Conservation (phyloP, 352 stramenopile species). For the Chloridella minuta region DNA sequence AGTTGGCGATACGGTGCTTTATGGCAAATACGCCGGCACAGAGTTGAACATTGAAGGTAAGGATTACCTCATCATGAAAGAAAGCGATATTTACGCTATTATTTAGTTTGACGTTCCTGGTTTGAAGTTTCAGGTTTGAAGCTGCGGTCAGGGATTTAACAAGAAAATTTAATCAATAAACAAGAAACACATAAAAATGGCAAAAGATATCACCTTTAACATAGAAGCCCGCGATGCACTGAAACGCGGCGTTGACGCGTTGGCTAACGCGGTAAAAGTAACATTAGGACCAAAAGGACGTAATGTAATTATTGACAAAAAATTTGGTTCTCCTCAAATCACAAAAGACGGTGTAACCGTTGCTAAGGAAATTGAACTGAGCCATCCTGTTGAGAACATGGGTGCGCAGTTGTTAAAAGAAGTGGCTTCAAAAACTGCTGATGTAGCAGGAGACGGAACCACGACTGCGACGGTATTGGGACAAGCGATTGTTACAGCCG, state of each 20-base stretch:
- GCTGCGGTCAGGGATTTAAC: too few species aligned
- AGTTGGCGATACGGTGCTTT: too few species aligned
- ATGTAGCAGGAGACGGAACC: conserved; percentile 42
- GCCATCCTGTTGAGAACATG: conserved; percentile 36
- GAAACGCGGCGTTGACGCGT: not conserved
- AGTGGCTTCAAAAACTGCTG: conserved; percentile 36
- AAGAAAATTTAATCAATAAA: too few species aligned
- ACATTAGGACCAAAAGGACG: conserved; percentile 43
- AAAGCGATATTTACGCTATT: too few species aligned
- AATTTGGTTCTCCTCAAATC: conserved; percentile 43
- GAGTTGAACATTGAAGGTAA: too few species aligned
- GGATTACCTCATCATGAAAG: too few species aligned
- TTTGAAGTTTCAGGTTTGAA: too few species aligned
- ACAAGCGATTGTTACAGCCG: conserved; percentile 40
- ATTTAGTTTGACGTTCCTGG: too few species aligned
- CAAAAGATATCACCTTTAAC: too few species aligned
- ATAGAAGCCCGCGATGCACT: not conserved
- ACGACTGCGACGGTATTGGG: conserved; percentile 49
- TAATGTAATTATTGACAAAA: conserved; percentile 44
- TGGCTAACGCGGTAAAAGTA: conserved; percentile 34
- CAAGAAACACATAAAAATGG: too few species aligned
- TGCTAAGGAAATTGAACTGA: conserved; percentile 33
- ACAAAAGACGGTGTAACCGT: conserved; percentile 53
- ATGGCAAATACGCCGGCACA: too few species aligned
- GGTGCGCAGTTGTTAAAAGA: conserved; percentile 33